phyloP scores from a whole-genome alignment of 805 yeast genomes.

The Cyberlindnera maclurae region DNA sequence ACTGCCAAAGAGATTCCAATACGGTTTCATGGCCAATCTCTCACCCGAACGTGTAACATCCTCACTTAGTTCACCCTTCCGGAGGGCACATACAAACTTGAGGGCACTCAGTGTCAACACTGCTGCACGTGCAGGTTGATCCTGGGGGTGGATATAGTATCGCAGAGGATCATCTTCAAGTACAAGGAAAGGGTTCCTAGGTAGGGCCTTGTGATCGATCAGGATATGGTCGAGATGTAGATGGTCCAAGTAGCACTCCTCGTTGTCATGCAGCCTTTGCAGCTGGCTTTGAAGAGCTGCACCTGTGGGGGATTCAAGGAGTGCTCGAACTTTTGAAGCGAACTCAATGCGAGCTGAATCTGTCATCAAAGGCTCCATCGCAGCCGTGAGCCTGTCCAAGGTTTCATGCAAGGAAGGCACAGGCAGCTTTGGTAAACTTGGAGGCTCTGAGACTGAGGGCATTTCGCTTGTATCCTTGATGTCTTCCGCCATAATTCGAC shows the following conservation, averaged over 20 bases:
- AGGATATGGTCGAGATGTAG: conserved; percentile 32
- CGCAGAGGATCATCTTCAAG: conserved; percentile 69
- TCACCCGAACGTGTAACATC: conserved; percentile 48
- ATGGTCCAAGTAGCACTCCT: conserved; percentile 49
- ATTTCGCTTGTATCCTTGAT: background rate
- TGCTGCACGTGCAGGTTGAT: conserved; percentile 64
- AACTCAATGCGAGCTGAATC: conserved; percentile 37
- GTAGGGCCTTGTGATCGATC: conserved; percentile 41
- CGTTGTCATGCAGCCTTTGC: conserved; percentile 33
- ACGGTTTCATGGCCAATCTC: conserved; percentile 63
- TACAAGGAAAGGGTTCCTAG: conserved; percentile 71
- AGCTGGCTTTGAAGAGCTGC: conserved; percentile 48
- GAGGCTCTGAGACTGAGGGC: conserved; percentile 3
- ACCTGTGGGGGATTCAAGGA: conserved; percentile 36
- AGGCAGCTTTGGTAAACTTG: conserved; percentile 47
- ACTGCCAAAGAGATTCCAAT: conserved; percentile 60
- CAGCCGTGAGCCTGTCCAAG: conserved; percentile 42
- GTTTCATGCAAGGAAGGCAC: conserved; percentile 51
- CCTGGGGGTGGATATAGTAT: conserved; percentile 44
- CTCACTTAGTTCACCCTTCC: conserved; percentile 45
- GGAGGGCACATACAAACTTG: conserved; percentile 55
- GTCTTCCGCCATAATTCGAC: too few species aligned
- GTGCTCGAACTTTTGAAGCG: conserved; percentile 36
- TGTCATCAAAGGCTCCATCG: conserved; percentile 54
- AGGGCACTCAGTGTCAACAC: conserved; percentile 58